Evolutionary conservation across 768 basidiomycete genomes (phyloP), one percentile per base, ranked within the genome.

Genomic region (Xerocomellus amylosporus): DNA sequence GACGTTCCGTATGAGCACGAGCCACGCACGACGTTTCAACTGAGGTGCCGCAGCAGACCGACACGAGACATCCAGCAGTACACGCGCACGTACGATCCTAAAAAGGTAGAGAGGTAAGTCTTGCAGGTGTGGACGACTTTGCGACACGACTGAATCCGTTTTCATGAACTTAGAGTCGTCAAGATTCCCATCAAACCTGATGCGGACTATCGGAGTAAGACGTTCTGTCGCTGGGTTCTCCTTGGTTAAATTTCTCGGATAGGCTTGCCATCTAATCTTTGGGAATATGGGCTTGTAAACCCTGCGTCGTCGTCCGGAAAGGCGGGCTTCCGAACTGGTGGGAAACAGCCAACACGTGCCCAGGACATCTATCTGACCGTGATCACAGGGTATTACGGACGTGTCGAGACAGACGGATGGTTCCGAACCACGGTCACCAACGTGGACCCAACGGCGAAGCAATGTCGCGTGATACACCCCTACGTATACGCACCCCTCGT

Each of bases 361-460:
- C 5, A 5, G n/a, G 30, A 10, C 46, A 33, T 22, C 2, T 6
- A 22, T 54, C 41, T 46, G 37, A 56, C 40, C 5, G 28, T 14
- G 10, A 44, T 33, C 8, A 73, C 75, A 83, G 71, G 75, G 61
- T 49, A 85, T 75, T 81, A 82, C 56, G 85, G 83, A 7, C 80
- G 90, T 8, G 72, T 90, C 14, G 79, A 85, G 55, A 67, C 71
- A 47, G 64, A 80, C 20, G 63, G 63, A 8, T 82, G 77, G 62
- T 92, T 92, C 62, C 80, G 79, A 38, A 90, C 90, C 0, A 90
- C 85, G 0, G 85, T 90, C 14, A 89, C 88, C 0, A 90, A 92
- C 54, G 77, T 92, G 38, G 83, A 85, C 47, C 88, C 89, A 0
- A 89, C 82, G 2, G 90, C 88, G 5, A 92, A 90, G 64, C 90